These are phyloP conservation scores for Erysimum cheiranthoides DNA, from an alignment of 345 rosid species.

Conservation along the genomic window DNA sequence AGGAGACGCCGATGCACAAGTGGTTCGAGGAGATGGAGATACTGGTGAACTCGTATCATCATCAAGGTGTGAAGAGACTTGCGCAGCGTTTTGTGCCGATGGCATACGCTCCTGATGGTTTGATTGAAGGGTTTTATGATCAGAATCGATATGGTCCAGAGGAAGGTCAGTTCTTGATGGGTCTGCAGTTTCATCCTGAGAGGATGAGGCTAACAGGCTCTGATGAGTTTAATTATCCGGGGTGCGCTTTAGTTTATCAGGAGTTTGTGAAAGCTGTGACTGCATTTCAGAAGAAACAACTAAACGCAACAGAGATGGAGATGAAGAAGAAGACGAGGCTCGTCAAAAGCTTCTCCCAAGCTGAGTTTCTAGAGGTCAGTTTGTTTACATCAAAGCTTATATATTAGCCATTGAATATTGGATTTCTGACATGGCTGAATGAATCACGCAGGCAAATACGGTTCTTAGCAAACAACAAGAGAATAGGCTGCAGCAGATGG, in stretches of 20 bases:
- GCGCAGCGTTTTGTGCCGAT: slow-evolving; percentile 62
- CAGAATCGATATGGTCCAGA: slow-evolving; percentile 62
- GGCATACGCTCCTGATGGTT: slow-evolving; percentile 72
- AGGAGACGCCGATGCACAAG: slow-evolving; percentile 57
- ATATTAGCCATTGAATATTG: not conserved
- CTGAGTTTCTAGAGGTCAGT: slow-evolving; percentile 57
- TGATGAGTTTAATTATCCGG: slow-evolving; percentile 62
- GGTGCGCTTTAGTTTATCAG: slow-evolving; percentile 60
- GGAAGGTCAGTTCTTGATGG: slow-evolving; percentile 67
- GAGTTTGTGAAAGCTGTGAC: slow-evolving; percentile 66
- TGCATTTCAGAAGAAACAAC: slow-evolving; percentile 50
- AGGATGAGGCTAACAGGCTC: slow-evolving; percentile 60
- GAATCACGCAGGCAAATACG: slow-evolving; percentile 49
- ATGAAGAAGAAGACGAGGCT: slow-evolving; percentile 45
- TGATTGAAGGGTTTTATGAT: slow-evolving; percentile 80
- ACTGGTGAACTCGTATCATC: slow-evolving; percentile 72
- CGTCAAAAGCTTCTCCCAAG: slow-evolving; percentile 55
- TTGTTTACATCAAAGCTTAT: slow-evolving; percentile 6
- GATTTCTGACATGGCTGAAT: slow-evolving; percentile 27
- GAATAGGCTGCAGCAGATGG: slow-evolving; percentile 70
- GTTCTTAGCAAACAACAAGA: slow-evolving; percentile 63
- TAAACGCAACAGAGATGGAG: slow-evolving; percentile 47
- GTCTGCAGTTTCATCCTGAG: slow-evolving; percentile 74
- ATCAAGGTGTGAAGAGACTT: slow-evolving; percentile 66
- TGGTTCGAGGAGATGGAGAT: slow-evolving; percentile 63